A percentile compares a stretch with the other conserved stretches of the same genome.
Evolutionary conservation across 2,329 filamentous ascomycete genomes (phyloP).

Genomic region (Kalmusia sp.): DNA sequence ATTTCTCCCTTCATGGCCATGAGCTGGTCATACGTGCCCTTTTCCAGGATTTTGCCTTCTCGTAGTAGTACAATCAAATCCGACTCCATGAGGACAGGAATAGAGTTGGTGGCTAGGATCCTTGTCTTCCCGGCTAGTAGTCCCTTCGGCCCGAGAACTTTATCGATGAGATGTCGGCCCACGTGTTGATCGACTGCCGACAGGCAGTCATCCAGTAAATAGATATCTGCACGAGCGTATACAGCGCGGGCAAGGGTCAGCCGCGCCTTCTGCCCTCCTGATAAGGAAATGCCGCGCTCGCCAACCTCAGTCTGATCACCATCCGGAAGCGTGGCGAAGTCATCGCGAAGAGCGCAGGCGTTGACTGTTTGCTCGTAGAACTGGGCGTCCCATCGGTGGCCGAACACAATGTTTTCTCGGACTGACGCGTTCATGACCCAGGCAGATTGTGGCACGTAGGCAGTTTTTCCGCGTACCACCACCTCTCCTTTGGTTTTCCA

Average conservation of each 20-base stretch:
- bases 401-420: slow-evolving; percentile 96
- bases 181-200: slow-evolving; percentile 99
- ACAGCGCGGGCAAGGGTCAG: slow-evolving; percentile 91
- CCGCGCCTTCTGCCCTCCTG: slow-evolving; percentile 94
- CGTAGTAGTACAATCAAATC: slow-evolving; percentile 87
- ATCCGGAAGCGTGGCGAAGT: slow-evolving; percentile 91
- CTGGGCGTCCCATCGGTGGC: slow-evolving; percentile 87
- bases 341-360: slow-evolving; percentile 88
- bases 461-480: slow-evolving; percentile 78
- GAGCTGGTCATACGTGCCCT: slow-evolving; percentile 88
- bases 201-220: slow-evolving; percentile 90
- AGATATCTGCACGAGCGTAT: slow-evolving; percentile 95
- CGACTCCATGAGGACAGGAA: slow-evolving; percentile 86
- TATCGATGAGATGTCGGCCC: slow-evolving; percentile 91
- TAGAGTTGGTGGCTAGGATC: slow-evolving; percentile 93
- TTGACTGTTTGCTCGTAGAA: slow-evolving; percentile 95
- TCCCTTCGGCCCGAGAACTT: slow-evolving; percentile 86
- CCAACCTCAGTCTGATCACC: slow-evolving; percentile 97
- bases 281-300: slow-evolving; percentile 94
- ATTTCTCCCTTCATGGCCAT: slow-evolving; percentile 95
- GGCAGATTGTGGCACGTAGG: slow-evolving; percentile 89
- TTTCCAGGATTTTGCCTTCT: slow-evolving; percentile 83
- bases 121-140: slow-evolving; percentile 85
- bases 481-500: slow-evolving; percentile 90
- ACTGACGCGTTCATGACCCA: slow-evolving; percentile 99